These are phyloP conservation scores for Punctularia strigosozonata DNA, from an alignment of 768 basidiomycete genomes.

Conservation along the genomic window DNA sequence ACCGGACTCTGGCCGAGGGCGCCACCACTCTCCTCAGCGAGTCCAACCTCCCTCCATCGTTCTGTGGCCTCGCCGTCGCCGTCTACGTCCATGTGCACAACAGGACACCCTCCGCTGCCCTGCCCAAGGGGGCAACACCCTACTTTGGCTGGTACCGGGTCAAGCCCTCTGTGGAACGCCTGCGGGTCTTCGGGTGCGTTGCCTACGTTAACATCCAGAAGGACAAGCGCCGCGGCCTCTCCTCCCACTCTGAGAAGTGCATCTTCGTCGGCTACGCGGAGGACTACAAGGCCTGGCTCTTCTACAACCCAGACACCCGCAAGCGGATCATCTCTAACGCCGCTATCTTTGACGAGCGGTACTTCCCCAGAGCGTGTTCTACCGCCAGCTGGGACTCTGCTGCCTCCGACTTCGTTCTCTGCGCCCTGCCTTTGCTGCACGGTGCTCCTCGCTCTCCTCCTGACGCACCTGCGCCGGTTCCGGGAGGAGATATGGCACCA, in stretches of 20 bases:
- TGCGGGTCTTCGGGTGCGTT: constrained; percentile 10
- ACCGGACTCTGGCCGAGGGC: too few relatives aligned
- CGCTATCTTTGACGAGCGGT: constrained; percentile 22
- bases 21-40: constrained; percentile 20
- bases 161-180: constrained; percentile 8
- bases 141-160: not conserved
- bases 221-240: constrained; percentile 6
- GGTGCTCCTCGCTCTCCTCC: too few relatives aligned
- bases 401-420: too few relatives aligned
- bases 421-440: too few relatives aligned
- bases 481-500: too few relatives aligned
- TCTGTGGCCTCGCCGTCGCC: not conserved
- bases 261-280: constrained; percentile 26
- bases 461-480: too few relatives aligned
- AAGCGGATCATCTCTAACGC: constrained; percentile 16
- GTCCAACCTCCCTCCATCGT: constrained; percentile 1
- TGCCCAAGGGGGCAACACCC: constrained; percentile 6
- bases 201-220: constrained; percentile 10
- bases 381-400: too few relatives aligned
- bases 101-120: constrained; percentile 4
- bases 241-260: constrained; percentile 19
- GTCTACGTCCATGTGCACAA: constrained; percentile 5
- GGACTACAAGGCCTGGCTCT: constrained; percentile 21
- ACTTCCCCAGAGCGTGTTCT: too few relatives aligned
- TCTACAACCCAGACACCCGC: constrained; percentile 20